Evolutionary conservation across 2,329 filamentous ascomycete genomes (phyloP), one percentile per base, ranked within the genome.

Genomic region (Cytospora mali): DNA sequence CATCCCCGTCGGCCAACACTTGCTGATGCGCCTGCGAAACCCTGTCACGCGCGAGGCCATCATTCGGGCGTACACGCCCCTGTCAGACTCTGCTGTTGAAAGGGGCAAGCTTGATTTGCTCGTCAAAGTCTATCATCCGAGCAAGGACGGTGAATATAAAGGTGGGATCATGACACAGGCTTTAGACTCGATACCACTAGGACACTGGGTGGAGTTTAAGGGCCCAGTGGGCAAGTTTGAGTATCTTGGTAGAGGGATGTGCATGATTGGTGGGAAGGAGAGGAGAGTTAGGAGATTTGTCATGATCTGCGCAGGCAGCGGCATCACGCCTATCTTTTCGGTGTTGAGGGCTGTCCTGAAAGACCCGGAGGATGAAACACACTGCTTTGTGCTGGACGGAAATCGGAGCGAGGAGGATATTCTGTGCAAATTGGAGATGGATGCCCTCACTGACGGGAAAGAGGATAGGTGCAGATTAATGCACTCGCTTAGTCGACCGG

Each of bases 311-410:
- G 93, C 84, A 16, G 93, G 93, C 6, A 91, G 86, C n/a, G 93
- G 93, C 0, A 90, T 97, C 70, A 97, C 93, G n/a, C 93, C 93
- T 0, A 91, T 97, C 66, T 95, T 88, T 72, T 91, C 95, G 71
- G 90, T 96, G 3, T 79, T 96, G 58, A 81, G 91, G 7, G 89
- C 91, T 0, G 84, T 96, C 0, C 83, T 93, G 73, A 80, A 83
- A 52, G 86, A 94, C 66, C 68, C 72, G 1, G 72, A 79, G 0
- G 91, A 94, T 70, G 68, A 74, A 10, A 95, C 91, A 0, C 77
- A 74, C 2, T 96, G 92, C 70, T 76, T 89, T 1, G 81, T 97
- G 0, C 77, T 97, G 0, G 83, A 96, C 70, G 92, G 92, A 0
- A 97, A 97, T 69, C 80, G 91, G 14, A 71, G 81, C 7, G 84